Evolutionary conservation across 2,329 filamentous ascomycete species (phyloP), one percentile per base, ranked within the genome.

Genomic region (Mycocentrospora acerina): DNA sequence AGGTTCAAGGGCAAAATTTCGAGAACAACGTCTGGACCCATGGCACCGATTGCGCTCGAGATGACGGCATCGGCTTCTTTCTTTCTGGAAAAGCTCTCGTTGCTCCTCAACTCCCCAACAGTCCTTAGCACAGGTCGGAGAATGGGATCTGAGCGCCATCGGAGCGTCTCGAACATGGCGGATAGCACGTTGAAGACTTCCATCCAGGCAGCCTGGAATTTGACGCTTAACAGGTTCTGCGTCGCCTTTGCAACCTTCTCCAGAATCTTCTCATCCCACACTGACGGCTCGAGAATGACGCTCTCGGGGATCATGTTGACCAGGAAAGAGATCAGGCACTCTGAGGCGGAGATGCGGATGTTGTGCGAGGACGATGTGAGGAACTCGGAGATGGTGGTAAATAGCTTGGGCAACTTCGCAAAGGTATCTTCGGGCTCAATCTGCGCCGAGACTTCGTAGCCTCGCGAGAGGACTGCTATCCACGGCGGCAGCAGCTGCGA

Each of bases 401-500:
- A 96, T 0, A 97, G 74, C 19, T 86, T 85, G 0, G 93, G 90
- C 3, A 98, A 72, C 57, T 93, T 94, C 62, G 86, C 81, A 62
- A 97, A 97, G 0, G 90, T 95, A 38, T 96, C 90, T 38, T 94
- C 86, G 2, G 90, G 85, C 52, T 88, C 85, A 35, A 96, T 78
- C 62, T 95, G 89, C 1, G 90, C 86, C 4, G 89, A 88, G 5
- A 97, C 90, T 63, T 96, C 90, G 68, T 96, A 97, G 6, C 90
- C 93, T 66, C 93, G 78, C 10, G 91, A 96, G 15, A 98, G 71
- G 38, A 98, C 93, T 10, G 93, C 93, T 55, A 98, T 89, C 93
- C 93, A 98, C 0, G 93, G 88, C 1, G 93, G 93, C 3, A 97
- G 81, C 22, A 98, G 79, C 68, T 96, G 91, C 2, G 90, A 91